phyloP scores from a whole-genome alignment of 805 yeast species.

The Wickerhamomyces alni region DNA sequence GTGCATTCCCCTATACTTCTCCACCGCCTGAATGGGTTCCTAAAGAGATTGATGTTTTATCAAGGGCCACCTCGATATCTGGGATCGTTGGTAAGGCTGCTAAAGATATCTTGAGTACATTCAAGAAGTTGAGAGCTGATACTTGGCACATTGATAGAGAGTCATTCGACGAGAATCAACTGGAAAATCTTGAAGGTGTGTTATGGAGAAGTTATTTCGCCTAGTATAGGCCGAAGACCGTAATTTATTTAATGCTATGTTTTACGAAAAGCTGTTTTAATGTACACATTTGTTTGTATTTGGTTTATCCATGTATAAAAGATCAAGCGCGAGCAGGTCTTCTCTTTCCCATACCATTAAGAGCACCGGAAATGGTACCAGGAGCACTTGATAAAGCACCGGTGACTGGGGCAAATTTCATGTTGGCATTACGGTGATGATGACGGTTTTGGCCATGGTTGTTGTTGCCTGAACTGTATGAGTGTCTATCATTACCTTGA shows the following conservation, averaged over 20 bases:
- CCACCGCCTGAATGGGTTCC: conserved; percentile 96
- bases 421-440: conserved; percentile 22
- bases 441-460: conserved; percentile 21
- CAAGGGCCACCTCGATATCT: conserved; percentile 64
- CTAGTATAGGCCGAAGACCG: conserved; percentile 26
- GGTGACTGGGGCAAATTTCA: conserved; percentile 26
- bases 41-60: conserved; percentile 55
- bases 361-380: conserved; percentile 30
- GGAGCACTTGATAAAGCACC: conserved; percentile 30
- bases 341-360: conserved; percentile 30
- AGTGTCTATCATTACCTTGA: conserved; percentile 20
- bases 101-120: conserved; percentile 71
- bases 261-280: too few species aligned
- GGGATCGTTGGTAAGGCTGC: conserved; percentile 83
- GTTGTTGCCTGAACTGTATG: conserved; percentile 13
- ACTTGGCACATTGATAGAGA: conserved; percentile 90
- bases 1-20: conserved; percentile 84
- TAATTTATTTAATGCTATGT: not conserved
- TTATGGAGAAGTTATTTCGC: conserved; percentile 89
- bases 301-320: not conserved
- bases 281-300: not conserved
- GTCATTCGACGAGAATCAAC: conserved; percentile 68
- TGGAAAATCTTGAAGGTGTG: conserved; percentile 92
- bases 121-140: conserved; percentile 88
- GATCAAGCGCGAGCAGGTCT: conserved; percentile 18